Evolutionary conservation across 179 eudicot genomes (phyloP), one percentile per base, ranked within the genome.

Genomic region (Beta corolliflora): DNA sequence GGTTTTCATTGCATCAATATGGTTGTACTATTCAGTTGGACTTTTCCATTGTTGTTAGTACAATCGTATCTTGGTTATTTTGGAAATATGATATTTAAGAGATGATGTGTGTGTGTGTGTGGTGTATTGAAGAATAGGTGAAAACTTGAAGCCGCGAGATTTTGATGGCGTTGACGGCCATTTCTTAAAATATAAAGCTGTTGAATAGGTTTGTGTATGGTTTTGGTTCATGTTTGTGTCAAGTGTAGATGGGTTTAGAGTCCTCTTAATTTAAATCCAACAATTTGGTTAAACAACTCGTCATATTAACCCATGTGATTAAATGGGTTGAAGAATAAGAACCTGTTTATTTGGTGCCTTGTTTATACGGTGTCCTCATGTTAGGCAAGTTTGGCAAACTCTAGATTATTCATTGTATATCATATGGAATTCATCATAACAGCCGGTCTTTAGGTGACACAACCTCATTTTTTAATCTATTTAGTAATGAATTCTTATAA

Each of bases 111-210:
- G 3, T 36, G 41, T 36, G 2, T 36, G 41, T 73, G 14, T 3
- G 4, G 52, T 45, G 2, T 68, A 19, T 1, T 68, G 72, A 5
- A 31, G 3, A 14, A 2, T 53, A 1, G 59, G 76, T 73, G 60
- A 54, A 53, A 73, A 73, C 76, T 53, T 53, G 61, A 73, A 52
- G 76, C 61, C 76, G 76, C 76, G 25, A 73, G 45, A 46, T 73
- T 52, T 73, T 53, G 44, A 54, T 73, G 60, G 59, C 45, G 44
- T 52, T 73, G 45, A 53, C 76, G 53, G 45, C 76, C 45, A 50
- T 53, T 15, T 73, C 61, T 25, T 73, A 13, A 14, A 73, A 53
- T 23, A 23, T 2, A 2, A 8, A 68, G 10, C 21, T 68, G 52
- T 9, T 68, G 45, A 15, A 41, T 18, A 41, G 48, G 72, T n/a